These are phyloP conservation scores for Tylopilus sp. DNA, from an alignment of 768 basidiomycete species.

Conservation along the genomic window DNA sequence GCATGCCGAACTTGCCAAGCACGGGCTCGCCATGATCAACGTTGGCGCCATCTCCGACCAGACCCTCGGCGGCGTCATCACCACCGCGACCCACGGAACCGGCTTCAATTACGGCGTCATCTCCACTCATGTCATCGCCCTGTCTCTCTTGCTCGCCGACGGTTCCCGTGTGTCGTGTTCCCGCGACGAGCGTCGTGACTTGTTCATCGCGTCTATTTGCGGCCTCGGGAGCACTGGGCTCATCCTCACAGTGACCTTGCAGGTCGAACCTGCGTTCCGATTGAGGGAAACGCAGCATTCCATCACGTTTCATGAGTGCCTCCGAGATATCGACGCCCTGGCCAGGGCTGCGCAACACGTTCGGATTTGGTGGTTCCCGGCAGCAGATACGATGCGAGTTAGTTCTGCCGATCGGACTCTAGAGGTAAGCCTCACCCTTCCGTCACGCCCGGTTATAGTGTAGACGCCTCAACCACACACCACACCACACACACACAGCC, in stretches of 20 bases:
- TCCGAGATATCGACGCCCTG: conserved; percentile 53
- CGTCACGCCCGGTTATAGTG: conserved; percentile 11
- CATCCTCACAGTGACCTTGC: conserved; percentile 72
- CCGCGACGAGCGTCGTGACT: conserved; percentile 55
- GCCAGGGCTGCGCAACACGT: conserved; percentile 77
- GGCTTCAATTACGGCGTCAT: conserved; percentile 78
- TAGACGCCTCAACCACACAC: background rate
- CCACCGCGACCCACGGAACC: conserved; percentile 94
- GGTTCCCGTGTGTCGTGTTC: conserved; percentile 69
- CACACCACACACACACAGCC: conserved; percentile 43
- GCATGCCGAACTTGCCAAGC: conserved; percentile 59
- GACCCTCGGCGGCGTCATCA: conserved; percentile 86
- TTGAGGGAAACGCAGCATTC: conserved; percentile 70
- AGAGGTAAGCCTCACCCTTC: conserved; percentile 52
- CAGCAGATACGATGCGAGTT: conserved; percentile 65
- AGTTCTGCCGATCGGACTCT: conserved; percentile 71
- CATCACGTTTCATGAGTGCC: conserved; percentile 57
- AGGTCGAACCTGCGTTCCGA: conserved; percentile 79
- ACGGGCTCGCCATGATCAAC: conserved; percentile 83
- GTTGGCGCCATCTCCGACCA: conserved; percentile 97
- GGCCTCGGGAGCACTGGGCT: conserved; percentile 90
- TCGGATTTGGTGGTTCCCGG: conserved; percentile 95
- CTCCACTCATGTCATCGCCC: conserved; percentile 72
- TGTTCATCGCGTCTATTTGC: conserved; percentile 89
- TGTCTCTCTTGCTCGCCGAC: conserved; percentile 76